These are phyloP conservation scores for Basidiobolus meristosporus DNA, from an alignment of 371 early-diverging fungal genomes.

Conservation along the genomic window DNA sequence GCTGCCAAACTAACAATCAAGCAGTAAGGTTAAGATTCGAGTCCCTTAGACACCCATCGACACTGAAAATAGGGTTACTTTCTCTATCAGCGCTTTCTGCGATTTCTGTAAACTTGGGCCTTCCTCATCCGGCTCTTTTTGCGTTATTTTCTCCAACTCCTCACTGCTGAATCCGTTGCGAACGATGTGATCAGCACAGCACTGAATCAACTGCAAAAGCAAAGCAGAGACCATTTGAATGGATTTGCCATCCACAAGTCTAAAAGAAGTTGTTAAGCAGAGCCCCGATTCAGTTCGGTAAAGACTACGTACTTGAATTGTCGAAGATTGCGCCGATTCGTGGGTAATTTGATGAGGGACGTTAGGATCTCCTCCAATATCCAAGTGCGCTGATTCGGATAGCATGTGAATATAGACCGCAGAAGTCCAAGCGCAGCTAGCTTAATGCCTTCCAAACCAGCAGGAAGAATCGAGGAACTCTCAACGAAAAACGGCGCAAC, in stretches of 20 bases:
- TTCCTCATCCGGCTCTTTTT: no score
- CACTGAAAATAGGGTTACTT: no score
- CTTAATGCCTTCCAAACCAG: constrained; percentile 3
- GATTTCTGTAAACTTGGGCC: no score
- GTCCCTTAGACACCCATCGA: no score
- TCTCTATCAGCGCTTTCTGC: no score
- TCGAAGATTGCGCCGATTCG: constrained; percentile 19
- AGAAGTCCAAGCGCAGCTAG: constrained; percentile 4
- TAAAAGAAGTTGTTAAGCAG: constrained; percentile 4
- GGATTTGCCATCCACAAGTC: constrained; percentile 34
- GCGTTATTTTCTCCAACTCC: no score
- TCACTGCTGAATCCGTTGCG: not conserved
- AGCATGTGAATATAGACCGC: constrained; percentile 26
- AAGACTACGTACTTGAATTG: constrained; percentile 29
- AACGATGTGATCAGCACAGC: constrained; percentile 17
- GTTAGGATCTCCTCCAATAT: constrained; percentile 72
- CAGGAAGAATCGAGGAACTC: not conserved
- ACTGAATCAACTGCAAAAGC: constrained; percentile 62
- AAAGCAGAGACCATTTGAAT: constrained; percentile 64
- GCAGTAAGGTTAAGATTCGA: no score
- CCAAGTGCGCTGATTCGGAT: constrained; percentile 45
- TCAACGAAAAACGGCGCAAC: constrained; percentile 6
- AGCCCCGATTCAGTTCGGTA: not conserved
- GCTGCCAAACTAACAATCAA: no score
- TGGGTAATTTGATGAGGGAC: constrained; percentile 36